These are phyloP conservation scores for Herpetospermum pedunculosum DNA, from an alignment of 306 rosid species.

Conservation along the genomic window DNA sequence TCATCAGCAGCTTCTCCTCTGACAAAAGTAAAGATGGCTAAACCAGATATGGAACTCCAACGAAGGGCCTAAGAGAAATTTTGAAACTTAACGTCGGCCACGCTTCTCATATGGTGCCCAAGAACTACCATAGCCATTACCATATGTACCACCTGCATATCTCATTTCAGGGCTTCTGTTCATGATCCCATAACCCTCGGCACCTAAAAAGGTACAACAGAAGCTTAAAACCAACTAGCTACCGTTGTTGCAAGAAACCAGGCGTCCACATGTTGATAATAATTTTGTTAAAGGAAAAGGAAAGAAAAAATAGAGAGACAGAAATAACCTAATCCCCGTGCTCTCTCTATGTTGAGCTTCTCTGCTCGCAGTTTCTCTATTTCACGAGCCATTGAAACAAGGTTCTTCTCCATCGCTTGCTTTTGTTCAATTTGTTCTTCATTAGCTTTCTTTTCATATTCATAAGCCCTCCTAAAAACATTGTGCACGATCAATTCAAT, in stretches of 20 bases:
- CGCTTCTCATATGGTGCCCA: constrained; percentile 26
- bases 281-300: background rate
- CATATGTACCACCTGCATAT: constrained; percentile 21
- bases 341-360: constrained; percentile 20
- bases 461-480: constrained; percentile 32
- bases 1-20: constrained; percentile 4
- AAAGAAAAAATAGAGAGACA: background rate
- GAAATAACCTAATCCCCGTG: constrained; percentile 23
- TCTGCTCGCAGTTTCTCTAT: constrained; percentile 30
- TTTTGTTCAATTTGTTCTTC: constrained; percentile 28
- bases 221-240: constrained; percentile 11
- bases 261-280: background rate
- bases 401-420: constrained; percentile 37
- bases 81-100: constrained; percentile 16
- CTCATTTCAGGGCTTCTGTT: constrained; percentile 31
- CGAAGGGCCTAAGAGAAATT: background rate
- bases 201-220: constrained; percentile 21
- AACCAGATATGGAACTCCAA: constrained; percentile 5
- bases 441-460: constrained; percentile 32
- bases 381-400: constrained; percentile 41
- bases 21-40: background rate
- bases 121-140: constrained; percentile 16
- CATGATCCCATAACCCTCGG: constrained; percentile 23
- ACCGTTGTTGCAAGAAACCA: background rate
- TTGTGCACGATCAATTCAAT: constrained; percentile 14